Conservation (phyloP, 1,284 basidiomycete genomes). For the Baeospora myosura region DNA sequence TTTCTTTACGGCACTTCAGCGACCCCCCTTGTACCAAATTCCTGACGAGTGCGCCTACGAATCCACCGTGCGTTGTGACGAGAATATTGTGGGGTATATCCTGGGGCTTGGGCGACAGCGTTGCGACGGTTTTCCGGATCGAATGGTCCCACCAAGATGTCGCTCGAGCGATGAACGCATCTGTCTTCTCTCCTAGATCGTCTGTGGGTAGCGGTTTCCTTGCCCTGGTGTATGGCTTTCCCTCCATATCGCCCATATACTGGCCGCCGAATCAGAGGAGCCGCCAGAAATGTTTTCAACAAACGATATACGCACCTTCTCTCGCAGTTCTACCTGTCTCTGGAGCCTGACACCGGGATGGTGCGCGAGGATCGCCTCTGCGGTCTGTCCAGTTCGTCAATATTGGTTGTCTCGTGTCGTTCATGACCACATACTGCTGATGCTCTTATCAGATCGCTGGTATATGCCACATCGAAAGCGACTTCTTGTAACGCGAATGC, state of each 20-base stretch:
- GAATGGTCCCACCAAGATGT: slow-evolving; percentile 52
- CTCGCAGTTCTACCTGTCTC: slow-evolving; percentile 43
- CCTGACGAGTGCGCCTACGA: slow-evolving; percentile 47
- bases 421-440: slow-evolving; percentile 36
- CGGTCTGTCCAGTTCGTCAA: slow-evolving; percentile 42
- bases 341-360: slow-evolving; percentile 43
- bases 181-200: slow-evolving; percentile 29
- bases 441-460: slow-evolving; percentile 62
- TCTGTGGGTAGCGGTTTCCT: slow-evolving; percentile 14
- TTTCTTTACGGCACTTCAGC: slow-evolving; percentile 30
- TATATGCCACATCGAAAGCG: slow-evolving; percentile 46
- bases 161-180: slow-evolving; percentile 39
- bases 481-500: slow-evolving; percentile 44
- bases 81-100: slow-evolving; percentile 37
- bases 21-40: slow-evolving; percentile 34
- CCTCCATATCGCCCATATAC: slow-evolving; percentile 63
- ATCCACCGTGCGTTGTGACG: slow-evolving; percentile 59
- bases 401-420: not conserved
- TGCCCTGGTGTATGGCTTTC: slow-evolving; percentile 22
- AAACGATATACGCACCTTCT: slow-evolving; percentile 41
- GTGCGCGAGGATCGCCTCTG: slow-evolving; percentile 47
- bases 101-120: slow-evolving; percentile 14
- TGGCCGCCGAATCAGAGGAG: slow-evolving; percentile 20
- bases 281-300: not conserved
- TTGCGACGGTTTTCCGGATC: slow-evolving; percentile 33